A percentile compares a stretch with the other conserved stretches of the same genome.
Conservation (phyloP, 1,139 yeast genomes). For the Yamadazyma jaroonii region DNA sequence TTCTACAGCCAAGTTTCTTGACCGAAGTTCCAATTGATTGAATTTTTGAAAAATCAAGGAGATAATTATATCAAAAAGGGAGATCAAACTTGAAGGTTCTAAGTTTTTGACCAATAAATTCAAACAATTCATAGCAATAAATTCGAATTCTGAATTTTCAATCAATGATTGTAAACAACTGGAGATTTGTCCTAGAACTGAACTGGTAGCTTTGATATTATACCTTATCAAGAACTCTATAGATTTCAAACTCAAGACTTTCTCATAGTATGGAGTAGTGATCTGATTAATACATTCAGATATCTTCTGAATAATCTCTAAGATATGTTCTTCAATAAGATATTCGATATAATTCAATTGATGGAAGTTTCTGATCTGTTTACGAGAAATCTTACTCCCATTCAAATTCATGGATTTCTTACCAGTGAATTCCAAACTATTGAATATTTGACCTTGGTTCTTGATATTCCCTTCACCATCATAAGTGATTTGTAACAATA, state of each 20-base stretch:
- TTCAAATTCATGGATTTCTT: conserved; percentile 19
- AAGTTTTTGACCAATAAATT: conserved; percentile 49
- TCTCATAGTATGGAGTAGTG: conserved; percentile 67
- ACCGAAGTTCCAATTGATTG: conserved; percentile 42
- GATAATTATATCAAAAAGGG: conserved; percentile 44
- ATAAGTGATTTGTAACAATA: conserved; percentile 35
- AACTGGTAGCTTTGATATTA: conserved; percentile 60
- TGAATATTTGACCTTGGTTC: conserved; percentile 31
- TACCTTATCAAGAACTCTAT: conserved; percentile 64
- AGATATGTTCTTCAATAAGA: conserved; percentile 54
- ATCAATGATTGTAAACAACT: conserved; percentile 83
- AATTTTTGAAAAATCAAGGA: conserved; percentile 62
- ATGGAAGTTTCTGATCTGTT: conserved; percentile 10
- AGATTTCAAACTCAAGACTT: conserved; percentile 70
- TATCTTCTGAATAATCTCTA: conserved; percentile 75
- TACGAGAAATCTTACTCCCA: conserved; percentile 9
- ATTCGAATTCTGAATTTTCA: conserved; percentile 59
- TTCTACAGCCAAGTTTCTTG: conserved; percentile 46
- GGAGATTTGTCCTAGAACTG: conserved; percentile 85
- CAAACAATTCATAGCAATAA: conserved; percentile 69
- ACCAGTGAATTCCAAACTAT: conserved; percentile 43
- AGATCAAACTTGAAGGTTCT: conserved; percentile 49
- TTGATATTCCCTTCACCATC: conserved; percentile 26
- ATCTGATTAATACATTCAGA: conserved; percentile 77
- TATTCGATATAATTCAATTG: conserved; percentile 21